These are phyloP conservation scores for Magnolia changhungtana DNA, from an alignment of 164 flowering plant species.

Conservation along the genomic window DNA sequence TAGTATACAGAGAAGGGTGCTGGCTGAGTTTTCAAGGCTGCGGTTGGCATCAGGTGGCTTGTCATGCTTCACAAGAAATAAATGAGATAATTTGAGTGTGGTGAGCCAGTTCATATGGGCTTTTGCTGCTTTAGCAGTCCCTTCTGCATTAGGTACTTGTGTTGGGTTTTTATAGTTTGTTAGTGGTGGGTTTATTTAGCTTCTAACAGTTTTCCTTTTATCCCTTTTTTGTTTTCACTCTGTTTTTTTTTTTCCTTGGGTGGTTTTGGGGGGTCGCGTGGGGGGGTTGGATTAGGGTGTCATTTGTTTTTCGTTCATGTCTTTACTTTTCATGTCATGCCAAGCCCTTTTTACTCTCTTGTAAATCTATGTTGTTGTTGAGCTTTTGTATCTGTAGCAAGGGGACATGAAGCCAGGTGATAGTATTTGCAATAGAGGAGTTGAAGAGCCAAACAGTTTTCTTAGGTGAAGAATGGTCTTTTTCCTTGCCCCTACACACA, in stretches of 20 bases:
- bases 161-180: not conserved
- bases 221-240: too few relatives aligned
- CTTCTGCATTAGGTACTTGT: not conserved
- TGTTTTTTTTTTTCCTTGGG: not conserved
- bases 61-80: not conserved
- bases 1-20: not conserved
- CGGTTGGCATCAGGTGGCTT: not conserved
- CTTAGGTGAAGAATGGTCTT: not conserved
- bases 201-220: constrained; percentile 3
- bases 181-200: not conserved
- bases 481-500: too few relatives aligned
- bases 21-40: constrained; percentile 1
- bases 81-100: not conserved
- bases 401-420: not conserved
- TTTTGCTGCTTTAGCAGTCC: not conserved
- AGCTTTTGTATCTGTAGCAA: not conserved
- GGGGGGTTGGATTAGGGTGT: constrained; percentile 4
- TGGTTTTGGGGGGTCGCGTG: not conserved
- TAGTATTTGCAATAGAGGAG: not conserved
- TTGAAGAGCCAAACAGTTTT: not conserved
- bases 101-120: not conserved
- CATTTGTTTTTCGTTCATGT: not conserved
- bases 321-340: not conserved
- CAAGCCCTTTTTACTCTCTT: not conserved
- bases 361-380: not conserved